A percentile compares a stretch with the other conserved stretches of the same genome.
These are phyloP conservation scores for Eimeria sp. DNA, from an alignment of 169 alveolate genomes.

Conservation along the genomic window DNA sequence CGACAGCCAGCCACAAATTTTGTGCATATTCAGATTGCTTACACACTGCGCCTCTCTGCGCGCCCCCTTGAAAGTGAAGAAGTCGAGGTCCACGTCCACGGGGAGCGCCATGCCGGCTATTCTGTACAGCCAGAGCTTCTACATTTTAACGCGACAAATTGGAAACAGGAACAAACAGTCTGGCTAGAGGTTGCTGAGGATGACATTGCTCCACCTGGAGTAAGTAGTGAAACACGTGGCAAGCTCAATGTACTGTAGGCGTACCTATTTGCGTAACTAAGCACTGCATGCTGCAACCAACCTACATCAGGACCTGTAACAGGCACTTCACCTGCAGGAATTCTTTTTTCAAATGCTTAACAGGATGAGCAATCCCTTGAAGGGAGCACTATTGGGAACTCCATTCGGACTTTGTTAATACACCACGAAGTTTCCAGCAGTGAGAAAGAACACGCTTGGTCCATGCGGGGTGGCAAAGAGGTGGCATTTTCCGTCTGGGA, in stretches of 20 bases:
- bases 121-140: conserved; percentile 43
- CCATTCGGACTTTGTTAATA: conserved; percentile 26
- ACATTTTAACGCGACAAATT: conserved; percentile 15
- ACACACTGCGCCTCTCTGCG: conserved; percentile 59
- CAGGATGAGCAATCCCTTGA: conserved; percentile 26
- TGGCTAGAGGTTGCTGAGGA: conserved; percentile 26
- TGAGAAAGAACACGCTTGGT: conserved; percentile 7
- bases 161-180: conserved; percentile 24
- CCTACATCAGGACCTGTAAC: neutral
- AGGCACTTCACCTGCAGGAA: neutral
- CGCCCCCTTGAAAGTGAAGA: conserved; percentile 51
- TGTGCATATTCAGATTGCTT: conserved; percentile 23
- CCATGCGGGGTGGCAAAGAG: conserved; percentile 46
- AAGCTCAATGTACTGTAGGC: neutral
- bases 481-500: conserved; percentile 69
- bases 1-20: neutral
- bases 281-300: neutral
- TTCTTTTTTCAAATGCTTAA: too few species aligned
- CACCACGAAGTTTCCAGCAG: conserved; percentile 41
- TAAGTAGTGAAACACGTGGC: neutral
- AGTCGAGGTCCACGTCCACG: conserved; percentile 4
- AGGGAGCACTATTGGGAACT: conserved; percentile 12
- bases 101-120: neutral
- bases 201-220: conserved; percentile 53
- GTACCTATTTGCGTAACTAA: neutral